A percentile compares a stretch with the other conserved stretches of the same genome.
Evolutionary conservation across 768 basidiomycete genomes (phyloP).

Genomic region (Gyrodon lividus): DNA sequence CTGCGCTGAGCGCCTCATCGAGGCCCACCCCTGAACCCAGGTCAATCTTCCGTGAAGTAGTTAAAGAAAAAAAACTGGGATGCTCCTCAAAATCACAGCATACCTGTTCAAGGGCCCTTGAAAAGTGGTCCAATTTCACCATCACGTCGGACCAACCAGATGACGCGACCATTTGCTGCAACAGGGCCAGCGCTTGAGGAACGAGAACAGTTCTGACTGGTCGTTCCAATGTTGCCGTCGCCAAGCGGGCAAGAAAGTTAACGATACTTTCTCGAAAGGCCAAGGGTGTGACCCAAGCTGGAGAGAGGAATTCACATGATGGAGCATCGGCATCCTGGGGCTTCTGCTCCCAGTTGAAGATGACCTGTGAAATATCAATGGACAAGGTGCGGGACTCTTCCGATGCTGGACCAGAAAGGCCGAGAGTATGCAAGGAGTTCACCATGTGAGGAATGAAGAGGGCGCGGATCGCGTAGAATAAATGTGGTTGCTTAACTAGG

Average conservation of each 20-base stretch:
- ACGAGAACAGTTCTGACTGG: constrained; percentile 44
- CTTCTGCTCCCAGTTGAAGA: constrained; percentile 91
- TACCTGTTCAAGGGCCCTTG: constrained; percentile 79
- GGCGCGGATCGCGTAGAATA: constrained; percentile 92
- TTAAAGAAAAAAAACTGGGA: constrained; percentile 8
- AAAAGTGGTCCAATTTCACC: constrained; percentile 88
- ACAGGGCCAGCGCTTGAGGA: constrained; percentile 60
- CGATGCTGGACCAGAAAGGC: constrained; percentile 69
- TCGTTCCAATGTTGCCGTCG: constrained; percentile 59
- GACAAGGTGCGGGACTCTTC: constrained; percentile 82
- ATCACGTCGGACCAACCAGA: constrained; percentile 90
- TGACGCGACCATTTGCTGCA: constrained; percentile 79
- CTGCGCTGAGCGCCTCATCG: constrained; percentile 71
- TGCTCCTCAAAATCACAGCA: constrained; percentile 19
- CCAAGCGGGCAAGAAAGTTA: constrained; percentile 91
- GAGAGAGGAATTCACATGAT: constrained; percentile 23
- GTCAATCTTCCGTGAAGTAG: constrained; percentile 54
- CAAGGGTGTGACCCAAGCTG: constrained; percentile 70
- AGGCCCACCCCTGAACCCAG: constrained; percentile 64
- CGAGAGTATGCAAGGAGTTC: constrained; percentile 83
- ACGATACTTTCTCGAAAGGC: constrained; percentile 87
- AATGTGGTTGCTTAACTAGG: constrained; percentile 83
- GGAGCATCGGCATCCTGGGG: constrained; percentile 32
- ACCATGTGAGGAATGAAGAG: constrained; percentile 94
- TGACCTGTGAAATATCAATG: constrained; percentile 87